A percentile compares a stretch with the other conserved stretches of the same genome.
phyloP scores from a whole-genome alignment of 1,284 basidiomycete genomes.

The Tylopilus sp. region DNA sequence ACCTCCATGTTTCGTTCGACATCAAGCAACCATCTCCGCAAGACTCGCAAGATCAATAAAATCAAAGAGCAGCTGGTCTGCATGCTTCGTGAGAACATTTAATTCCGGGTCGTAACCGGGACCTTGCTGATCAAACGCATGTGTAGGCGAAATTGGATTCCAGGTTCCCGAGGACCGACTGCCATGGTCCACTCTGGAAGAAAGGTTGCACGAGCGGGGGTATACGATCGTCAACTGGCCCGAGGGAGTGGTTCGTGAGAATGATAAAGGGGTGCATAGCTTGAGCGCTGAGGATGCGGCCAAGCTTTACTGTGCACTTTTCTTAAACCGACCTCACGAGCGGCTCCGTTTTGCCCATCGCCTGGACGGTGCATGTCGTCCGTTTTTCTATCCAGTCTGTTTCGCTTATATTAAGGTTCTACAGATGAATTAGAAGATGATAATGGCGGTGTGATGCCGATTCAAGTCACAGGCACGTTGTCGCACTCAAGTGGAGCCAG shows the following conservation, averaged over 20 bases:
- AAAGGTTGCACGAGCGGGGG: not conserved
- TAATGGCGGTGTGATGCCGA: not conserved
- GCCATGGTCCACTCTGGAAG: constrained; percentile 7
- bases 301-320: constrained; percentile 2
- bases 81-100: constrained; percentile 4
- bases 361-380: not conserved
- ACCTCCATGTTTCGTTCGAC: not conserved
- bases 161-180: not conserved
- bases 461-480: not conserved
- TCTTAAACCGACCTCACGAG: not conserved
- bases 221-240: constrained; percentile 10
- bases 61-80: not conserved
- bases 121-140: too few relatives aligned
- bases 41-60: not conserved
- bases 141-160: not conserved
- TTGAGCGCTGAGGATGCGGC: not conserved
- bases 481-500: not conserved
- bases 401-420: not conserved
- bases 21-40: not conserved
- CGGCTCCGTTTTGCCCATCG: not conserved
- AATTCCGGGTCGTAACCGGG: not conserved
- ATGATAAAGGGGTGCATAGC: constrained; percentile 6
- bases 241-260: not conserved
- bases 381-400: not conserved
- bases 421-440: too few relatives aligned